Base-by-base conservation (phyloP, 2,329 filamentous ascomycete species). In the Daldinia sp. region DNA sequence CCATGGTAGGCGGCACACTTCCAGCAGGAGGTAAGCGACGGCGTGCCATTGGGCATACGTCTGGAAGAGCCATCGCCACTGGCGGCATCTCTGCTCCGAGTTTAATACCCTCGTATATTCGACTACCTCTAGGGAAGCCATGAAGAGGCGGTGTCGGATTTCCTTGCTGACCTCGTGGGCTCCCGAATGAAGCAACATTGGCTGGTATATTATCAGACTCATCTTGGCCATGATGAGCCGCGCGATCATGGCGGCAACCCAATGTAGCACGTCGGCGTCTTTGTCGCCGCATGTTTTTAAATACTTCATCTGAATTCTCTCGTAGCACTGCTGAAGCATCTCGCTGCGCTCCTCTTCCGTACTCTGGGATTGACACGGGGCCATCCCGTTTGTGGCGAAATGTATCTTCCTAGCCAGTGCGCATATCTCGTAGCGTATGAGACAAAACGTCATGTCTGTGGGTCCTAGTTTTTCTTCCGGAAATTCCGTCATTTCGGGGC, bases 41-140 rank as follows among this genome's bases (percentile, higher is more conserved):
- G 85, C 83, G 65, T 87, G 80, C 83, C 85, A 87, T 61, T 87
- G 84, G 0, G 81, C 84, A 70, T 86, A 87, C 0, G 83, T 85
- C 67, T 86, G 82, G 71, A 85, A 87, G 4, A 86, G 75, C 85
- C 85, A 88, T 15, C 83, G 82, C 81, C 83, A 87, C 47, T 82
- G 81, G 8, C 78, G 79, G 54, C 78, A 80, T 13, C 75, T 76
- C 2, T 76, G 74, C 57, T 87, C 83, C 2, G 78, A 75, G 52
- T 83, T 85, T n/a, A 88, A 73, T 0, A 81, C 76, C 63, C 84
- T 80, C 61, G 81, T 85, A 67, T 85, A 85, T 69, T 87, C 84
- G 39, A 84, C 83, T 0, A 86, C 77, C 64, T 86, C 84, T 15
- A 85, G 81, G 2, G 81, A 82, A 0, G 83, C 77, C 39, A 81